Evolutionary conservation across 2,329 filamentous ascomycete species (phyloP).

Genomic region (Penicillium sp.): DNA sequence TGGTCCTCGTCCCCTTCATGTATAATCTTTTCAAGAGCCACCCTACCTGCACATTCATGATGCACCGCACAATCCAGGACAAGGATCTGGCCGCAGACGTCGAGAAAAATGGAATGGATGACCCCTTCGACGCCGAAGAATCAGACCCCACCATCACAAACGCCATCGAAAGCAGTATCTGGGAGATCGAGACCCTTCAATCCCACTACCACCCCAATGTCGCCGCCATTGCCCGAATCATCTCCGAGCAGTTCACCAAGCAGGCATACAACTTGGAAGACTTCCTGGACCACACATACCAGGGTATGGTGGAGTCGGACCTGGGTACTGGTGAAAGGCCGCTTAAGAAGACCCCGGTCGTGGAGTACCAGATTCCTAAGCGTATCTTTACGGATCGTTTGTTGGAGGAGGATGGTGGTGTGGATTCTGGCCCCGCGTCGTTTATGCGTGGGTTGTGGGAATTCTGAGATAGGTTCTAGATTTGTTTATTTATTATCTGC

Average conservation of each 20-base stretch:
- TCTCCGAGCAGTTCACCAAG: constrained; percentile 97
- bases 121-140: constrained; percentile 78
- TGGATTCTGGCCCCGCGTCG: constrained; percentile 42
- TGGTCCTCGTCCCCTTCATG: constrained; percentile 86
- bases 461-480: constrained; percentile 27
- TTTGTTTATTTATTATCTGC: constrained; percentile 10
- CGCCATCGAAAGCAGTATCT: constrained; percentile 90
- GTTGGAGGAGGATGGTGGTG: constrained; percentile 44
- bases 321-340: constrained; percentile 67
- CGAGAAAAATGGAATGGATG: constrained; percentile 66
- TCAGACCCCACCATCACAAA: constrained; percentile 80
- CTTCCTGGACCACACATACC: constrained; percentile 92
- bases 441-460: constrained; percentile 45
- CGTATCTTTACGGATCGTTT: constrained; percentile 65
- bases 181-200: constrained; percentile 91
- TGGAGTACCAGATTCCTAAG: constrained; percentile 94
- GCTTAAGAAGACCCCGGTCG: constrained; percentile 81
- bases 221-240: constrained; percentile 87
- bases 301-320: constrained; percentile 76
- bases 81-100: constrained; percentile 62
- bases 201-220: constrained; percentile 97
- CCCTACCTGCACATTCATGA: constrained; percentile 91
- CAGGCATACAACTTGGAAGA: constrained; percentile 94
- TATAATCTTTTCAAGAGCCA: constrained; percentile 94
- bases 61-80: constrained; percentile 74